Percentiles rank a stretch among this genome's conserved stretches.
phyloP scores from a whole-genome alignment of 2,329 filamentous ascomycete species.

The Cladosporium sp. region DNA sequence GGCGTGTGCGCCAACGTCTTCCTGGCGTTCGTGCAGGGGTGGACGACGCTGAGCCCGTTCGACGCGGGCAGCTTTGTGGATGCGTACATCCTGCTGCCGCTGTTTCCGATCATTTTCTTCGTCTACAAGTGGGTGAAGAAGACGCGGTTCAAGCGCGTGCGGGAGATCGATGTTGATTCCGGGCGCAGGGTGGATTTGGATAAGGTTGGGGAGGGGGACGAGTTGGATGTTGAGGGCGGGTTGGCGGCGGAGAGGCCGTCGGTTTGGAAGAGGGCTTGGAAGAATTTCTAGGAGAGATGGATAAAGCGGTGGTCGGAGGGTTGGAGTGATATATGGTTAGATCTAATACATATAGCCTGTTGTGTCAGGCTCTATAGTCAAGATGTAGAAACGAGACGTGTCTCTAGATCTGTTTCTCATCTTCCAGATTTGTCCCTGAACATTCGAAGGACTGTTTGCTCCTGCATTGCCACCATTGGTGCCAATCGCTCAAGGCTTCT shows the following conservation, averaged over 20 bases:
- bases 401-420: too few relatives aligned
- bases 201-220: constrained; percentile 1
- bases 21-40: constrained; percentile 49
- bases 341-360: too few relatives aligned
- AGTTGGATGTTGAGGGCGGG: constrained; percentile 10
- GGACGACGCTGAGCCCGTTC: constrained; percentile 48
- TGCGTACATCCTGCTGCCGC: constrained; percentile 49
- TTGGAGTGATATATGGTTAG: neutral
- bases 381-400: too few relatives aligned
- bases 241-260: constrained; percentile 1
- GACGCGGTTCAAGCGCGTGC: constrained; percentile 30
- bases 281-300: neutral
- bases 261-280: constrained; percentile 12
- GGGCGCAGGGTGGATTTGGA: constrained; percentile 36
- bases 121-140: constrained; percentile 42
- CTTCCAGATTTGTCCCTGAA: too few relatives aligned
- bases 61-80: constrained; percentile 47
- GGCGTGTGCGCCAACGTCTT: constrained; percentile 44
- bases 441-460: too few relatives aligned
- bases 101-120: constrained; percentile 43
- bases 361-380: too few relatives aligned
- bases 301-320: neutral
- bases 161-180: constrained; percentile 39
- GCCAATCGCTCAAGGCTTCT: too few relatives aligned
- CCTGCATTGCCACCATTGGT: too few relatives aligned